A percentile compares a stretch with the other conserved stretches of the same genome.
Conservation (phyloP, 495 filamentous ascomycete species). For the Trichocladium antarcticum region DNA sequence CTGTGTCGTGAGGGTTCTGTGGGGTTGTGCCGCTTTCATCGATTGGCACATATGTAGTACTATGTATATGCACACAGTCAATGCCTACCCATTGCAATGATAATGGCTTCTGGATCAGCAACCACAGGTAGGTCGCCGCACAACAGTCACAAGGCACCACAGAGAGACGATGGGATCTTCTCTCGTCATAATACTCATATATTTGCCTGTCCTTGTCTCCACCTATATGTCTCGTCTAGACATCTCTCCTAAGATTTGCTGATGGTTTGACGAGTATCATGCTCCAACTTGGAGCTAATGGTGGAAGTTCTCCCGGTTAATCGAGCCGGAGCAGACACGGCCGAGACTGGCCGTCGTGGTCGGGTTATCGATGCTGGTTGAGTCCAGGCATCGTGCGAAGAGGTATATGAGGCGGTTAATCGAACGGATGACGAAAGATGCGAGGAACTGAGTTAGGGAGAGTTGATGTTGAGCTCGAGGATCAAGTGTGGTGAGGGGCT, state of each 20-base stretch:
- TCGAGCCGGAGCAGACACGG: slow-evolving; percentile 7
- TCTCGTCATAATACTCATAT: slow-evolving; percentile 19
- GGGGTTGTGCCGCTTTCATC: background rate
- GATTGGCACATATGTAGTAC: too few relatives aligned
- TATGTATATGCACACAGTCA: too few relatives aligned
- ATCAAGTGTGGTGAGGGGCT: background rate
- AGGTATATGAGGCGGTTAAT: slow-evolving; percentile 6
- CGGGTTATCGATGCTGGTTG: slow-evolving; percentile 6
- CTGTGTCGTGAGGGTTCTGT: background rate
- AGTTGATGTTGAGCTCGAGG: slow-evolving; percentile 2
- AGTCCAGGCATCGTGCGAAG: slow-evolving; percentile 11
- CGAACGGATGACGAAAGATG: slow-evolving; percentile 5
- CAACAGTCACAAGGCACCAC: background rate
- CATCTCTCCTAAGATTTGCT: slow-evolving; percentile 18
- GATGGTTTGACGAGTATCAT: slow-evolving; percentile 3
- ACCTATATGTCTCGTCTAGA: slow-evolving; percentile 15
- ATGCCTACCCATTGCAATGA: too few relatives aligned
- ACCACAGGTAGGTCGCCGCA: too few relatives aligned
- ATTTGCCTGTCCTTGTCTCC: slow-evolving; percentile 17
- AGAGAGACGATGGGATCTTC: background rate
- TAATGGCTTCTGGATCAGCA: too few relatives aligned
- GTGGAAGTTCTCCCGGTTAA: slow-evolving; percentile 2
- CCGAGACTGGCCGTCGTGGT: slow-evolving; percentile 12
- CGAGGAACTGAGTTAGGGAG: background rate
- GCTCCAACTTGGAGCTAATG: background rate